Evolutionary conservation across 257 asterid species (phyloP), one percentile per base, ranked within the genome.

Genomic region (Eustoma russellianum): DNA sequence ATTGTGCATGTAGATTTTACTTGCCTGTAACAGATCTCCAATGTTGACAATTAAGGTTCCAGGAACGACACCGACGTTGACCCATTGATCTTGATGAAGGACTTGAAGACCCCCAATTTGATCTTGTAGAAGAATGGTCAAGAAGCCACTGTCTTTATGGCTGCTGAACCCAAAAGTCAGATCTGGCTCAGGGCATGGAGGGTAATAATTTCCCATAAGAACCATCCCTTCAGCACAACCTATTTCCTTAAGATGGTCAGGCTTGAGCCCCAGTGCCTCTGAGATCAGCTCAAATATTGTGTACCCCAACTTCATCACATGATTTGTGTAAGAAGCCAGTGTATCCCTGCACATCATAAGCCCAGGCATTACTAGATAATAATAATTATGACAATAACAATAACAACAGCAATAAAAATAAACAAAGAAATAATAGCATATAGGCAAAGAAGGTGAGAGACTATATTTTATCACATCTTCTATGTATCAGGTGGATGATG

Each of bases 1-100:
- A 24, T 24, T 24, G 30, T 24, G 30, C 3, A 24, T 24, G 30
- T 24, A 24, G 3, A 24, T 24, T 24, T 19, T 11, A 33, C 64
- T 60, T 61, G 41, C 66, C 40, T 61, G 66, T 34, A 61, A 19
- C 46, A 61, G 66, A 52, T 61, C 66, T 53, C 66, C 66, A 13
- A 52, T 61, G 38, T 52, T 62, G 9, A 53, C 28, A n/a, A 62
- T 46, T 1, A 62, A 54, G 15, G 61, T 52, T 17, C 61, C 67
- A 7, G 53, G 49, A 7, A 34, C 14, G 17, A 53, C 55, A 11
- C 52, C 48, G 3, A 62, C 48, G 53, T 62, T 60, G 47, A 62
- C 55, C 61, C 67, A 62, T 9, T 53, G 55, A 46, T 46, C 48
- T 7, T 53, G 55, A 28, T 62, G 67, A 46, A 62, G 67, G 38